These are phyloP conservation scores for Senna tora DNA, from an alignment of 306 rosid species.

Conservation along the genomic window DNA sequence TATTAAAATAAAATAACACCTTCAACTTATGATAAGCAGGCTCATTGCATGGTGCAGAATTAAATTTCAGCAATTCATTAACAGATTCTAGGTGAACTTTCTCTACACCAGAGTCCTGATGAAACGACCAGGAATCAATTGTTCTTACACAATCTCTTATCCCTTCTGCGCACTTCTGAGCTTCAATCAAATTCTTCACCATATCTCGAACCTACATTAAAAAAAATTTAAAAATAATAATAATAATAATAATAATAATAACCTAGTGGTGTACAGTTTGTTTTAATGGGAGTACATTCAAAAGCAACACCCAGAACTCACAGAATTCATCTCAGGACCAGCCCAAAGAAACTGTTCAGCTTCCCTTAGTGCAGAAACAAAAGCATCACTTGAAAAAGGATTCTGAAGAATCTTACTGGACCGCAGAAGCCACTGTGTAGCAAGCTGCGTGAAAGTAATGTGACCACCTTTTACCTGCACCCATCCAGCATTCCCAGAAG, in stretches of 20 bases:
- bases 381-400: constrained; percentile 63
- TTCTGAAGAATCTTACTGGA: constrained; percentile 60
- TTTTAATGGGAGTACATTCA: constrained; percentile 24
- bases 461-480: constrained; percentile 78
- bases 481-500: constrained; percentile 44
- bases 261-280: constrained; percentile 14
- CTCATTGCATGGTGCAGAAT: constrained; percentile 67
- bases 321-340: constrained; percentile 93
- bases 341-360: constrained; percentile 99
- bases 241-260: constrained; percentile 27
- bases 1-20: constrained; percentile 54
- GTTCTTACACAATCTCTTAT: constrained; percentile 66
- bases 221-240: no score
- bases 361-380: constrained; percentile 59
- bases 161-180: constrained; percentile 84
- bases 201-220: constrained; percentile 74
- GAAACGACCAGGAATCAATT: constrained; percentile 58
- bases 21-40: constrained; percentile 76
- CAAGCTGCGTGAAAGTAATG: constrained; percentile 65
- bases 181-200: constrained; percentile 62
- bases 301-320: constrained; percentile 52
- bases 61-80: constrained; percentile 57
- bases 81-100: constrained; percentile 64
- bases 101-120: constrained; percentile 45
- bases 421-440: constrained; percentile 69